Conservation (phyloP, 2,329 filamentous ascomycete genomes). For the Karstenula rhodostoma region DNA sequence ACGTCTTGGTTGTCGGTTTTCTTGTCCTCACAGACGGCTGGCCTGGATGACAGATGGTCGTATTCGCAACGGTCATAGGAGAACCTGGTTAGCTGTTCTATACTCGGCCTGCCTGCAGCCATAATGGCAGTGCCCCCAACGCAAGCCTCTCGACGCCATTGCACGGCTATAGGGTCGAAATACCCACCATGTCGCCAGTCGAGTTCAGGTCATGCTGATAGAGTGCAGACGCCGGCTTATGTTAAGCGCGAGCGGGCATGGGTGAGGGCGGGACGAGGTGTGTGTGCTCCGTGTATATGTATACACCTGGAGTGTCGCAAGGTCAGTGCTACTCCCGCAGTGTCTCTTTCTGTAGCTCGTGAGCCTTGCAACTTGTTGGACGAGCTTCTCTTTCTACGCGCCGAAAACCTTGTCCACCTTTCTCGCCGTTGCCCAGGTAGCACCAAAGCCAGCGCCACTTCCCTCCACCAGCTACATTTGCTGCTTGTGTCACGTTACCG, state of each 20-base stretch:
- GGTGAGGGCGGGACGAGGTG: background rate
- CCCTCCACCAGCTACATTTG: background rate
- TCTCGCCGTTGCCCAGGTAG: conserved; percentile 3
- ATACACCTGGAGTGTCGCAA: conserved; percentile 2
- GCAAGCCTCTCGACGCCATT: conserved; percentile 1
- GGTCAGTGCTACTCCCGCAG: background rate
- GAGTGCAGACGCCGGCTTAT: conserved; percentile 6
- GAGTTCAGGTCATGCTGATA: background rate
- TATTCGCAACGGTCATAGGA: background rate
- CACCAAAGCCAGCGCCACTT: background rate
- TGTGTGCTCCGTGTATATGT: conserved; percentile 7
- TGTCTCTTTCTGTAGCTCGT: background rate
- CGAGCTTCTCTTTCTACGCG: background rate
- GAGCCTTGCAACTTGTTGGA: background rate
- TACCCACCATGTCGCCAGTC: background rate
- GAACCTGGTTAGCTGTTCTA: conserved; percentile 9
- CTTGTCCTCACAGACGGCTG: background rate
- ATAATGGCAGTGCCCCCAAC: background rate
- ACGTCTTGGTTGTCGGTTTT: conserved; percentile 6
- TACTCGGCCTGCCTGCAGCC: background rate
- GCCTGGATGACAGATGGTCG: conserved; percentile 7
- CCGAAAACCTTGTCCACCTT: background rate
- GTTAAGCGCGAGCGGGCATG: background rate
- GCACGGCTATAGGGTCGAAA: background rate
- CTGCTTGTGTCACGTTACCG: conserved; percentile 1